phyloP scores from a whole-genome alignment of 1,139 yeast genomes.

The Meyerozyma elateridarum region DNA sequence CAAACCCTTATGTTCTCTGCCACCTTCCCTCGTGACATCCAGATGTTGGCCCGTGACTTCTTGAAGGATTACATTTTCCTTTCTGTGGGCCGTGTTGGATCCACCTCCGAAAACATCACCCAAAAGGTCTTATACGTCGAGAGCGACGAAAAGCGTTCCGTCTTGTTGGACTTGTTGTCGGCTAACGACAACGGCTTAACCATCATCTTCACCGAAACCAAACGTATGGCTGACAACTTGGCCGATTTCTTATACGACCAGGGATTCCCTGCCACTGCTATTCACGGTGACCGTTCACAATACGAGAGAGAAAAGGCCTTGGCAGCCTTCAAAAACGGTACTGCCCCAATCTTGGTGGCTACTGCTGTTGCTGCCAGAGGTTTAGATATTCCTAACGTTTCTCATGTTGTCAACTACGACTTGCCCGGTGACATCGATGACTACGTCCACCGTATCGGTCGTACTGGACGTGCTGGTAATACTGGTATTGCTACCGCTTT shows the following conservation, averaged over 20 bases:
- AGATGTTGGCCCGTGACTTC: slow-evolving; percentile 95
- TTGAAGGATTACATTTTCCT: slow-evolving; percentile 91
- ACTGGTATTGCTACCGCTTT: slow-evolving; percentile 97
- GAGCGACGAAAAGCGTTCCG: slow-evolving; percentile 91
- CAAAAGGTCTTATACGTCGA: slow-evolving; percentile 92
- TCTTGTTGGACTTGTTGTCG: slow-evolving; percentile 77
- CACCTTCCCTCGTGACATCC: slow-evolving; percentile 97
- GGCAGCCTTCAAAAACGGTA: slow-evolving; percentile 80
- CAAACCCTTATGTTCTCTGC: slow-evolving; percentile 99
- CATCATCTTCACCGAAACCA: slow-evolving; percentile 93
- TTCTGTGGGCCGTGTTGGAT: slow-evolving; percentile 97
- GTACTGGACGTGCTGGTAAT: slow-evolving; percentile 99
- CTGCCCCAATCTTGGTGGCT: slow-evolving; percentile 90
- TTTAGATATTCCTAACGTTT: slow-evolving; percentile 97
- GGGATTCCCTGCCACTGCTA: slow-evolving; percentile 94
- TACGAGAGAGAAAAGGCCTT: slow-evolving; percentile 96
- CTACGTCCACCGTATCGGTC: slow-evolving; percentile 98
- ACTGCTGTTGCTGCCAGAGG: slow-evolving; percentile 99
- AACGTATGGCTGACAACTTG: slow-evolving; percentile 95
- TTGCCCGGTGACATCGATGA: slow-evolving; percentile 96
- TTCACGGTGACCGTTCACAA: slow-evolving; percentile 98
- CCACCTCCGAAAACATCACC: slow-evolving; percentile 95
- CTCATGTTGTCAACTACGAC: slow-evolving; percentile 95
- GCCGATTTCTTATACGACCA: slow-evolving; percentile 88
- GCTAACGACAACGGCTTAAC: slow-evolving; percentile 83